Base-by-base conservation (phyloP, 306 rosid genomes). In the Cercis canadensis region DNA sequence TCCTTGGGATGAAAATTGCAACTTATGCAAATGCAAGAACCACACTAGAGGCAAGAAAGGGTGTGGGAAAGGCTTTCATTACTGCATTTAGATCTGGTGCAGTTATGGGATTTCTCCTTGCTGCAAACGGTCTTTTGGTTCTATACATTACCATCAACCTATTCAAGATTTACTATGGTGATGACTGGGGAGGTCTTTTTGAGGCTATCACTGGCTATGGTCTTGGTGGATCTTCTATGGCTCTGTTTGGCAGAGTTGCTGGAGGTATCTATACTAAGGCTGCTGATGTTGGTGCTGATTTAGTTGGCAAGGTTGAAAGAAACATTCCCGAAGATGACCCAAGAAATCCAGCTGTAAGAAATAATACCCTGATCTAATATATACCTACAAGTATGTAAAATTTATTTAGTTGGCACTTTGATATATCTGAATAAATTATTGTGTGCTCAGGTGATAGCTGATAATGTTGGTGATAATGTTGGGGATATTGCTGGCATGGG, bases 401-500 rank as follows among this genome's bases (percentile, higher is more conserved):
- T 24, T n/a, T 50, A 17, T 43, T 52, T 17, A 12, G 37, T 66
- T 62, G 34, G 21, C 21, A 2, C 1, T 69, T 11, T 34, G 15
- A 45, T 39, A 24, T 74, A 15, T 71, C 46, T 17, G 39, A 41
- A 0, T 34, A 13, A 40, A 58, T 33, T 40, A 4, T 52, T 18
- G 10, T 83, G 24, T 61, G 47, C 11, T 37, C 84, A 94, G 99
- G 99, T 94, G 70, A 94, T 94, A 71, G 99, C 99, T 63, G 97
- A 94, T 64, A 91, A 90, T 72, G 99, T 94, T 63, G 97, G 99
- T 21, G 97, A 94, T 66, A 94, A 94, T 81, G 99, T 94, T 76
- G 99, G 99, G 34, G 99, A 91, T 66, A 91, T 94, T 4, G 97
- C 97, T n/a, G 99, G 96, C 40, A 91, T 94, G 99, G 97, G 97